These are phyloP conservation scores for Paecilomyces sp. DNA, from an alignment of 2,329 filamentous ascomycete genomes.

Conservation along the genomic window DNA sequence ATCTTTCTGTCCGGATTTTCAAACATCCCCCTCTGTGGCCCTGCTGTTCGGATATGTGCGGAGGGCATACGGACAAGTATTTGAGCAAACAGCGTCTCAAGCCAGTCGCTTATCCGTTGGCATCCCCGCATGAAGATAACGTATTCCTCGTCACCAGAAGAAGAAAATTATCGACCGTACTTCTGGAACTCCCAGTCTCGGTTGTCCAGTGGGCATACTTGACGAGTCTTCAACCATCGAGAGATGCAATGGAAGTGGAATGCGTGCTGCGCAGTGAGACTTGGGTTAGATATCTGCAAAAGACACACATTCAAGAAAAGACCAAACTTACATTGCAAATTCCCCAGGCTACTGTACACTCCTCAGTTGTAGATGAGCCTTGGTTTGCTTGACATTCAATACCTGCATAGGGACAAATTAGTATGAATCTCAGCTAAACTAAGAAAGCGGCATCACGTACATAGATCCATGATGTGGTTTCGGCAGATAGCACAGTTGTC, in stretches of 20 bases:
- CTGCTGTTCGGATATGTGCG: neutral
- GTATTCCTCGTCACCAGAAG: constrained; percentile 1
- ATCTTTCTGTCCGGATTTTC: neutral
- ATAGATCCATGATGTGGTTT: constrained; percentile 99
- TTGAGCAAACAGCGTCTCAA: neutral
- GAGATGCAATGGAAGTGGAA: constrained; percentile 99
- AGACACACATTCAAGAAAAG: constrained; percentile 1
- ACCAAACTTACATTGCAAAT: constrained; percentile 81
- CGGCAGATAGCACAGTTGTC: constrained; percentile 99
- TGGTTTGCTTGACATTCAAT: constrained; percentile 99
- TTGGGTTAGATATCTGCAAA: constrained; percentile 1
- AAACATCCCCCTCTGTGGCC: neutral
- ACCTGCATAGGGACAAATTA: constrained; percentile 43
- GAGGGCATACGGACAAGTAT: neutral
- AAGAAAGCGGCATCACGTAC: constrained; percentile 43
- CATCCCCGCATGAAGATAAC: neutral
- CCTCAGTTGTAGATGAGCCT: constrained; percentile 91
- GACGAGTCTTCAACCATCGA: constrained; percentile 96
- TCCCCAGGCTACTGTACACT: constrained; percentile 98
- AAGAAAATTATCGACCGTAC: constrained; percentile 62
- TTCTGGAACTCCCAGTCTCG: constrained; percentile 99
- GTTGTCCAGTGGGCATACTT: constrained; percentile 96
- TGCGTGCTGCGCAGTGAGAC: constrained; percentile 61
- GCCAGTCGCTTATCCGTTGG: neutral
- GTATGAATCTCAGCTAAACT: neutral